A percentile compares a stretch with the other conserved stretches of the same genome.
These are phyloP conservation scores for Arbutus unedo DNA, from an alignment of 148 eudicot genomes.

Conservation along the genomic window DNA sequence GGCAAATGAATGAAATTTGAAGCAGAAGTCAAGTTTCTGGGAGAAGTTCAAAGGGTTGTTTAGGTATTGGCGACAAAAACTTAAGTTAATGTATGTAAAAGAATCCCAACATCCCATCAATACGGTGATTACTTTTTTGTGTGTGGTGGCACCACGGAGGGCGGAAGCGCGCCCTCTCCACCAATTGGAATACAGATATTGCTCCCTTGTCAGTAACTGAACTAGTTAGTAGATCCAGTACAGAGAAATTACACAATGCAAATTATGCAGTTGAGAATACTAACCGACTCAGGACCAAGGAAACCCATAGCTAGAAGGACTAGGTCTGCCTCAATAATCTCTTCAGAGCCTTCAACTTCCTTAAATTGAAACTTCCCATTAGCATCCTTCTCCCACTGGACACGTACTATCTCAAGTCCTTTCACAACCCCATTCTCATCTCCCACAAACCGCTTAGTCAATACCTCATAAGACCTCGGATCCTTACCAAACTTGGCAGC, in stretches of 20 bases:
- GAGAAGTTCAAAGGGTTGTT: neutral
- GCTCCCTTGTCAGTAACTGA: too few relatives aligned
- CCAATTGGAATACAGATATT: neutral
- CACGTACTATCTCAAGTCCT: slow-evolving; percentile 79
- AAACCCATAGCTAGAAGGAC: slow-evolving; percentile 98
- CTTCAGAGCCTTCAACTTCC: slow-evolving; percentile 82
- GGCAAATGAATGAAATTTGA: neutral
- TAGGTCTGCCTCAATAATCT: slow-evolving; percentile 78
- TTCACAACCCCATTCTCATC: slow-evolving; percentile 82
- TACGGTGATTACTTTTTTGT: neutral
- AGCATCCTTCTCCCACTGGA: slow-evolving; percentile 91
- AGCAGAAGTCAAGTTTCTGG: neutral
- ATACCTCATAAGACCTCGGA: slow-evolving; percentile 84
- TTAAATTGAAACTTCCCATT: slow-evolving; percentile 75
- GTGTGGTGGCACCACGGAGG: too few relatives aligned
- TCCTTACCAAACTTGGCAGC: slow-evolving; percentile 88
- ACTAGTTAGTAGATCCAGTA: too few relatives aligned
- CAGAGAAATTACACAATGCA: neutral
- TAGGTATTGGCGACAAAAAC: too few relatives aligned
- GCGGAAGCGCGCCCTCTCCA: neutral
- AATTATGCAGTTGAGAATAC: slow-evolving; percentile 28
- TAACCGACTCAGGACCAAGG: slow-evolving; percentile 94
- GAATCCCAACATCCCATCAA: neutral
- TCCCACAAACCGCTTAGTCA: slow-evolving; percentile 84
- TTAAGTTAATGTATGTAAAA: too few relatives aligned